These are phyloP conservation scores for Miscanthus lutarioriparius DNA, from an alignment of 176 grass and related monocot species.

Conservation along the genomic window DNA sequence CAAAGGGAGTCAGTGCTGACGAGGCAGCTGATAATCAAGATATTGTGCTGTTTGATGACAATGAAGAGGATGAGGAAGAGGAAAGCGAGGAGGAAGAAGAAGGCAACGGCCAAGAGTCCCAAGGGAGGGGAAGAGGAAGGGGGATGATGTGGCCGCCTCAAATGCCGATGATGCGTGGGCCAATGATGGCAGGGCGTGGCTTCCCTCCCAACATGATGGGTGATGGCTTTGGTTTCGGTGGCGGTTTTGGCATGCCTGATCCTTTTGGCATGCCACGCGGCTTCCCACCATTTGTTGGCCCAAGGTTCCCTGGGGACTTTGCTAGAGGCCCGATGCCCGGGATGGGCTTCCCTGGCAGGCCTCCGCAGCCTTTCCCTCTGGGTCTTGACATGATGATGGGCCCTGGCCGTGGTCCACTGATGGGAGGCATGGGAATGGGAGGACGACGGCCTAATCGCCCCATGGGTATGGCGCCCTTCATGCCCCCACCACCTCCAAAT, in stretches of 20 bases:
- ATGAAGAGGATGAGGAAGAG: slow-evolving; percentile 97
- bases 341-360: slow-evolving; percentile 79
- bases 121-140: slow-evolving; percentile 69
- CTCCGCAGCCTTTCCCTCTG: slow-evolving; percentile 69
- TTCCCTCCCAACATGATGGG: slow-evolving; percentile 93
- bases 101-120: slow-evolving; percentile 55
- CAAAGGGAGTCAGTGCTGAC: slow-evolving; percentile 69
- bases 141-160: slow-evolving; percentile 90
- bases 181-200: slow-evolving; percentile 65
- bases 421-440: slow-evolving; percentile 80
- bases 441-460: slow-evolving; percentile 71
- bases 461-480: slow-evolving; percentile 69
- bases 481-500: slow-evolving; percentile 43
- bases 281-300: slow-evolving; percentile 79
- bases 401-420: slow-evolving; percentile 62
- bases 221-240: slow-evolving; percentile 63
- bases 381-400: slow-evolving; percentile 90
- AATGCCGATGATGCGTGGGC: slow-evolving; percentile 59
- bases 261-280: slow-evolving; percentile 71
- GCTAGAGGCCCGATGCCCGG: slow-evolving; percentile 64
- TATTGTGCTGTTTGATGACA: slow-evolving; percentile 91
- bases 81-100: slow-evolving; percentile 94
- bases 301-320: slow-evolving; percentile 74
- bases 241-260: slow-evolving; percentile 79
- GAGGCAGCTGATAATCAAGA: slow-evolving; percentile 81